Conservation (phyloP, 305 asterid species). For the Coffea humblotiana region DNA sequence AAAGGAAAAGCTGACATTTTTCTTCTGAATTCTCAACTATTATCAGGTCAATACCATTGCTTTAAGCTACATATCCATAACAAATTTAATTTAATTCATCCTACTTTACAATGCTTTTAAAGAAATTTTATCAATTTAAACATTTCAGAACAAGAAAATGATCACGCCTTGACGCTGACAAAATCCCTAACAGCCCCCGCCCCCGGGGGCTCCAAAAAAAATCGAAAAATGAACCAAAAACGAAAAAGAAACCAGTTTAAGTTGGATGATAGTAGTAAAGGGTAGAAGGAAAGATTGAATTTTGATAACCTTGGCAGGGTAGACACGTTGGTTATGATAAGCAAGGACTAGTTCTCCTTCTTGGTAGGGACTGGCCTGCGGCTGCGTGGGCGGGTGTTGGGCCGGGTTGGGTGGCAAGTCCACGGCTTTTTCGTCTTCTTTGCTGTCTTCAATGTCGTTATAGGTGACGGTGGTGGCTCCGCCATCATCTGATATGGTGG, state of each 20-base stretch:
- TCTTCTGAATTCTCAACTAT: neutral
- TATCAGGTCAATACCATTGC: neutral
- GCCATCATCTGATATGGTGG: slow-evolving; percentile 18
- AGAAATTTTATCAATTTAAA: neutral
- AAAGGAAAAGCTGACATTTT: neutral
- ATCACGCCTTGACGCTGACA: neutral
- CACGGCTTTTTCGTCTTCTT: slow-evolving; percentile 9
- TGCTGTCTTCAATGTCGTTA: slow-evolving; percentile 14
- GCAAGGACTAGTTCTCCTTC: slow-evolving; percentile 76
- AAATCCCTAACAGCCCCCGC: neutral
- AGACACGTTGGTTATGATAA: slow-evolving; percentile 44
- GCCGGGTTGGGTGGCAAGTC: neutral
- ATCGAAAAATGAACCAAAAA: neutral
- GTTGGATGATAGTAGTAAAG: neutral
- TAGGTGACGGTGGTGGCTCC: slow-evolving; percentile 25
- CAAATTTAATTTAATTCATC: neutral
- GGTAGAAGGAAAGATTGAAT: neutral
- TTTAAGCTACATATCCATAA: neutral
- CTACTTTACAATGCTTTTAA: no score
- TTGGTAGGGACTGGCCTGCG: slow-evolving; percentile 16
- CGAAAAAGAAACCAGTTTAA: neutral
- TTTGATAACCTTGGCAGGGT: slow-evolving; percentile 64
- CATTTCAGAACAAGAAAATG: neutral
- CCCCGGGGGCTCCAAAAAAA: no score
- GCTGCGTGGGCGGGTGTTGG: neutral